Evolutionary conservation across 2,329 filamentous ascomycete genomes (phyloP).

Genomic region (Ascosphaera aggregata): DNA sequence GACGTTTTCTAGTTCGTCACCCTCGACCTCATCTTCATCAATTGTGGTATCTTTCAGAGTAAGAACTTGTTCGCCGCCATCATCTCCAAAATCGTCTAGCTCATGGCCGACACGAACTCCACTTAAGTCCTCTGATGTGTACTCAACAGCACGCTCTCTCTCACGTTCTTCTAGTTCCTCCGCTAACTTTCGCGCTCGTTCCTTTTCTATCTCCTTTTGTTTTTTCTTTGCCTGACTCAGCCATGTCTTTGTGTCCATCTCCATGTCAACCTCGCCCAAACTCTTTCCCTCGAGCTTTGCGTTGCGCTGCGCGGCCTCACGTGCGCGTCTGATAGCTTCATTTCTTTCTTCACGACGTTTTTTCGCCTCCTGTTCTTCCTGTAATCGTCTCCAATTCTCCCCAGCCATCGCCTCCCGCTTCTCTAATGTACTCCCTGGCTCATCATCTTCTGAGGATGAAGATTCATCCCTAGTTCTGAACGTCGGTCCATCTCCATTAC

Average conservation of each 20-base stretch:
- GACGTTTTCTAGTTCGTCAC: conserved; percentile 48
- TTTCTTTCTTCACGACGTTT: conserved; percentile 55
- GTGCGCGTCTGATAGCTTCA: conserved; percentile 67
- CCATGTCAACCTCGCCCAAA: conserved; percentile 47
- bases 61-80: conserved; percentile 58
- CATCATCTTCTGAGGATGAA: conserved; percentile 25
- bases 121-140: conserved; percentile 65
- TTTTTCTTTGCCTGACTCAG: conserved; percentile 75
- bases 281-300: conserved; percentile 60
- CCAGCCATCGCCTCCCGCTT: conserved; percentile 26
- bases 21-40: conserved; percentile 59
- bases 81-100: conserved; percentile 54
- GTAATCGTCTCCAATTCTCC: conserved; percentile 30
- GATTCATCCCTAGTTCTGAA: conserved; percentile 31
- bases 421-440: conserved; percentile 62
- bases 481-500: conserved; percentile 23
- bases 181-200: conserved; percentile 45
- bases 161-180: conserved; percentile 61
- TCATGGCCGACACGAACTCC: conserved; percentile 88
- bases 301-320: conserved; percentile 58
- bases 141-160: conserved; percentile 43
- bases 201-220: conserved; percentile 65
- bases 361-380: conserved; percentile 49
- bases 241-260: conserved; percentile 66
- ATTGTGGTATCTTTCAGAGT: conserved; percentile 89